Base-by-base conservation (phyloP, 2,329 filamentous ascomycete species). In the Colletotrichum truncatum region DNA sequence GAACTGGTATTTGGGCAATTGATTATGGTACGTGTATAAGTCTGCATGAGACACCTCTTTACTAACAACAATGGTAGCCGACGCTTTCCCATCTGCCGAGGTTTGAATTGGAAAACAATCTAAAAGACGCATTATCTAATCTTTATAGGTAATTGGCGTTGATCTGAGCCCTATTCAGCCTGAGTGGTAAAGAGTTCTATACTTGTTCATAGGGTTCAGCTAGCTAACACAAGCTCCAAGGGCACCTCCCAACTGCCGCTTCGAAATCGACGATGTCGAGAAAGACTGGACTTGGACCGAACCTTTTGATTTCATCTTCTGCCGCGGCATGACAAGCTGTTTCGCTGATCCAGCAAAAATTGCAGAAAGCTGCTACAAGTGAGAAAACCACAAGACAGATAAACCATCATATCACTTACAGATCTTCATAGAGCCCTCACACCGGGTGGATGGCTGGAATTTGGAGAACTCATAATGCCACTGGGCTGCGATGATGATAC, bases 1-100 rank as follows among this genome's bases (percentile, higher is more conserved):
- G 82, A 0, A 84, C 82, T 9, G 82, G 81, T 8, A 70, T 76
- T 7, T 81, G 79, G 78, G 76, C 77, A 3, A 78, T 84, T 4
- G 82, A 84, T 53, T 79, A 82, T 66, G 81, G 72, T 73, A 39
- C 25, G 26, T 26, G 12, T 9, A 25, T 9, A 6, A 6, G 6
- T 8, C 16, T 38, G n/a, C n/a, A n/a, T n/a, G n/a, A n/a, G n/a
- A n/a, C n/a, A n/a, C n/a, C n/a, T n/a, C n/a, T n/a, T n/a, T n/a
- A n/a, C n/a, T 2, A 12, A 2, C 21, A 4, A 12, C 16, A 5
- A 23, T 10, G 7, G 21, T 16, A 75, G 73, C 73, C 4, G 73
- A 75, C 21, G 64, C 69, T 4, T 71, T 75, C 21, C 73, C 76
- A 1, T 66, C 73, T 9, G 67, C 75, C 7, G 58, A 75, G 64